Evolutionary conservation across 169 alveolate species (phyloP).

Genomic region (Plasmodium inui): DNA sequence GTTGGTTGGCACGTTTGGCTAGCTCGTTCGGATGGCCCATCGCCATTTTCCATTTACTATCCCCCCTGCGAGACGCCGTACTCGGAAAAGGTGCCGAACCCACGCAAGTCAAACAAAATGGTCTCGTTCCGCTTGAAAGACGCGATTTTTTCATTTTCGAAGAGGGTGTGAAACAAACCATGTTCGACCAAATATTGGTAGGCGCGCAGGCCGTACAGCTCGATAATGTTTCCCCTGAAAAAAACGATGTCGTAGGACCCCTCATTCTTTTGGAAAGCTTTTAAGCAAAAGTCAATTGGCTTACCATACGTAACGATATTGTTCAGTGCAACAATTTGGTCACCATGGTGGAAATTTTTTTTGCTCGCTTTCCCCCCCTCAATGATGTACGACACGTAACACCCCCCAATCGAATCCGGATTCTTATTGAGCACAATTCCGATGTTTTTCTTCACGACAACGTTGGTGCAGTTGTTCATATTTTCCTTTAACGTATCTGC

Average conservation of each 20-base stretch:
- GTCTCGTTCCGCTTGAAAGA: slow-evolving; percentile 61
- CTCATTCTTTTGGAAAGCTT: slow-evolving; percentile 68
- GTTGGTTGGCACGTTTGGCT: not conserved
- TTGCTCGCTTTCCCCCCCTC: slow-evolving; percentile 75
- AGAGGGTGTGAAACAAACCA: slow-evolving; percentile 45
- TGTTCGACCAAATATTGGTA: slow-evolving; percentile 54
- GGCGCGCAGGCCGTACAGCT: slow-evolving; percentile 65
- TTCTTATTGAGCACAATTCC: slow-evolving; percentile 69
- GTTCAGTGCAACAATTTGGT: slow-evolving; percentile 72
- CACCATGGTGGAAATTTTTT: slow-evolving; percentile 71
- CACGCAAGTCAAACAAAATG: slow-evolving; percentile 61
- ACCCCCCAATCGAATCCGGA: slow-evolving; percentile 72
- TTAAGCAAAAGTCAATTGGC: slow-evolving; percentile 59
- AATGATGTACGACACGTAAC: slow-evolving; percentile 64
- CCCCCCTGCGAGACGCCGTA: slow-evolving; percentile 56
- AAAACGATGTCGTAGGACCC: slow-evolving; percentile 70
- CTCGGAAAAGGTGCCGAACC: slow-evolving; percentile 71
- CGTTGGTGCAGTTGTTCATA: slow-evolving; percentile 35
- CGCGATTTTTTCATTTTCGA: slow-evolving; percentile 57
- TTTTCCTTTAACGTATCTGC: slow-evolving; percentile 44
- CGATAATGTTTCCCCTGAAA: slow-evolving; percentile 71
- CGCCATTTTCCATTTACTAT: not conserved
- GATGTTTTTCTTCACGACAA: slow-evolving; percentile 48
- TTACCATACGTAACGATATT: slow-evolving; percentile 63
- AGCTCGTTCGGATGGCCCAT: not conserved